These are phyloP conservation scores for Rhododendron ovatum DNA, from an alignment of 148 eudicot species.

Conservation along the genomic window DNA sequence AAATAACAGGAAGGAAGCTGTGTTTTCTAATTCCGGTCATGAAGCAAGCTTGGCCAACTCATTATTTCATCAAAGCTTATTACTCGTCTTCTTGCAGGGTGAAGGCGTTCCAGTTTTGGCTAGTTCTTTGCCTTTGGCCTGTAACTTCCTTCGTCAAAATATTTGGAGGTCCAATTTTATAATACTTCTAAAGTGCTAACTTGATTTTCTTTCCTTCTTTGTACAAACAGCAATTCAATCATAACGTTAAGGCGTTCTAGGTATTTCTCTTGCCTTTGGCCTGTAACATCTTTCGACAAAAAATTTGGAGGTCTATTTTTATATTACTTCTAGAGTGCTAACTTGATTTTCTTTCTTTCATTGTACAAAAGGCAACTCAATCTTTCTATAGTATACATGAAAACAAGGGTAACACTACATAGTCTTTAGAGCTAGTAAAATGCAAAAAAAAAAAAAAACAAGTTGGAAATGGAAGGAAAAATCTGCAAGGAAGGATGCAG, in stretches of 20 bases:
- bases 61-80: not conserved
- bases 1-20: constrained; percentile 1
- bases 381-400: not conserved
- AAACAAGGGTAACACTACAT: not conserved
- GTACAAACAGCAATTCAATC: not conserved
- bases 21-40: not conserved
- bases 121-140: not conserved
- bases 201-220: not conserved
- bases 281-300: not conserved
- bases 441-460: not conserved
- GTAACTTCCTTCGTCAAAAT: not conserved
- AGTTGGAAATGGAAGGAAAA: not conserved
- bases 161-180: not conserved
- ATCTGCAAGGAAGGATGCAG: not conserved
- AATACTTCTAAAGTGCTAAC: not conserved
- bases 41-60: not conserved
- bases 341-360: not conserved
- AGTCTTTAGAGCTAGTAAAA: not conserved
- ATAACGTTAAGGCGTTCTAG: not conserved
- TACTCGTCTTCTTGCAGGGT: not conserved
- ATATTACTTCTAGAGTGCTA: too few species aligned
- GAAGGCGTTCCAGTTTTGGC: not conserved
- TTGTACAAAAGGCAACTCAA: not conserved
- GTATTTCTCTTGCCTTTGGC: not conserved
- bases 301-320: not conserved